Percentiles rank a stretch among this genome's conserved stretches.
Conservation (phyloP, 1,284 basidiomycete genomes). For the Amylostereum areolatum region DNA sequence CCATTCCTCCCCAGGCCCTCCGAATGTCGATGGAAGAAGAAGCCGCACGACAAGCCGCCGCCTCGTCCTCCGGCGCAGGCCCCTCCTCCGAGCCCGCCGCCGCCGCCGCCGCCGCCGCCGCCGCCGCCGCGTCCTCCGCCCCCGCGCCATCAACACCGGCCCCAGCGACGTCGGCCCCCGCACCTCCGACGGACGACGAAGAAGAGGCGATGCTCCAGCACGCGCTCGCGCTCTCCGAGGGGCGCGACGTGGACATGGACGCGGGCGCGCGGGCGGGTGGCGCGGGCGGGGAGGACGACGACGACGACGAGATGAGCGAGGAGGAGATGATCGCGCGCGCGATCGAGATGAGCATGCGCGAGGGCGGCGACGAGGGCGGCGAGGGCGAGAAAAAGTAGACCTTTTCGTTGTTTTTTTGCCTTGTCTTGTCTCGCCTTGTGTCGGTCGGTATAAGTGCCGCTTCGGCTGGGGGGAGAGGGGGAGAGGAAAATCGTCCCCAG, state of each 20-base stretch:
- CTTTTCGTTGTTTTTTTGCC: background rate
- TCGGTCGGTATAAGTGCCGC: too few species aligned
- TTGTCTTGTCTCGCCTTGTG: background rate
- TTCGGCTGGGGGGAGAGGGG: too few species aligned
- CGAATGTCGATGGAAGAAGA: constrained; percentile 99
- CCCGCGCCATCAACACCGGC: constrained; percentile 26
- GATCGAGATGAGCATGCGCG: constrained; percentile 51
- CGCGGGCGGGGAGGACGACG: constrained; percentile 17
- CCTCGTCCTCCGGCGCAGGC: too few species aligned
- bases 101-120: constrained; percentile 24
- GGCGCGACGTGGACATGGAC: constrained; percentile 44
- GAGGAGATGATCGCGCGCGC: constrained; percentile 59
- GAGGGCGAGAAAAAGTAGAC: constrained; percentile 19
- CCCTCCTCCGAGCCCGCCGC: too few species aligned
- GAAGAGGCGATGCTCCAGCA: constrained; percentile 63
- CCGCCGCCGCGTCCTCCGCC: constrained; percentile 23
- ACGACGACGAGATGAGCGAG: constrained; percentile 38
- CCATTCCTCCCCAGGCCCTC: constrained; percentile 60
- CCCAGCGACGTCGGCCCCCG: constrained; percentile 20
- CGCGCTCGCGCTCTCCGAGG: constrained; percentile 54
- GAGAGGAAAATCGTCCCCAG: too few species aligned
- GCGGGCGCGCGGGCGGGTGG: constrained; percentile 23
- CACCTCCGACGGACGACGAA: constrained; percentile 48
- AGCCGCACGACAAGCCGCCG: constrained; percentile 81
- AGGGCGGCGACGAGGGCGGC: constrained; percentile 20